phyloP scores from a whole-genome alignment of 2,329 filamentous ascomycete species.

The Madurella fahalii region DNA sequence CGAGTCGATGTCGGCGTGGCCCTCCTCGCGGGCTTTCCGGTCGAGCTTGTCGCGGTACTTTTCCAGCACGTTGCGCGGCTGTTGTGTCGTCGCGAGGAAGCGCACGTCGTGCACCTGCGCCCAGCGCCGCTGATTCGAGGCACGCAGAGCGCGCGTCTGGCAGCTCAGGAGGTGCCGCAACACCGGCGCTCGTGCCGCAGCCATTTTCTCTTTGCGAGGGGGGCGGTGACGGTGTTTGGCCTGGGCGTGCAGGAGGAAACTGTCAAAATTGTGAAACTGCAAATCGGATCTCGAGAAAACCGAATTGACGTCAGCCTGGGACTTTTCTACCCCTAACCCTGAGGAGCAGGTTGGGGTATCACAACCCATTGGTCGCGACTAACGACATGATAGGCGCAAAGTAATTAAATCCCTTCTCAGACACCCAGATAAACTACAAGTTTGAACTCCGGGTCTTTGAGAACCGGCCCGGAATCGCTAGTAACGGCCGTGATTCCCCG shows the following conservation, averaged over 20 bases:
- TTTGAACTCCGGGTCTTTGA: no score
- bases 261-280: background rate
- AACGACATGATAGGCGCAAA: no score
- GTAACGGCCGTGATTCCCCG: no score
- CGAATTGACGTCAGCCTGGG: slow-evolving; percentile 6
- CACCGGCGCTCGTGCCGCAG: slow-evolving; percentile 15
- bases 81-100: slow-evolving; percentile 75
- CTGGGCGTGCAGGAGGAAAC: background rate
- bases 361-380: no score
- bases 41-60: slow-evolving; percentile 86
- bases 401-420: no score
- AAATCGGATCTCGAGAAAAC: background rate
- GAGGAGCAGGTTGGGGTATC: no score
- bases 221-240: background rate
- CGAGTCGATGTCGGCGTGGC: slow-evolving; percentile 65
- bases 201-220: slow-evolving; percentile 6
- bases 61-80: slow-evolving; percentile 65
- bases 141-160: slow-evolving; percentile 32
- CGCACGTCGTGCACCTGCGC: slow-evolving; percentile 90
- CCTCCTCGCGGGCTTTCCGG: slow-evolving; percentile 71
- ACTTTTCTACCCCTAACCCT: slow-evolving; percentile 16
- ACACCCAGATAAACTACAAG: no score
- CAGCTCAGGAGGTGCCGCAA: slow-evolving; percentile 34
- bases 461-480: no score
- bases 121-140: slow-evolving; percentile 68